These are phyloP conservation scores for Trichoderma sp. DNA, from an alignment of 2,329 filamentous ascomycete genomes.

Conservation along the genomic window DNA sequence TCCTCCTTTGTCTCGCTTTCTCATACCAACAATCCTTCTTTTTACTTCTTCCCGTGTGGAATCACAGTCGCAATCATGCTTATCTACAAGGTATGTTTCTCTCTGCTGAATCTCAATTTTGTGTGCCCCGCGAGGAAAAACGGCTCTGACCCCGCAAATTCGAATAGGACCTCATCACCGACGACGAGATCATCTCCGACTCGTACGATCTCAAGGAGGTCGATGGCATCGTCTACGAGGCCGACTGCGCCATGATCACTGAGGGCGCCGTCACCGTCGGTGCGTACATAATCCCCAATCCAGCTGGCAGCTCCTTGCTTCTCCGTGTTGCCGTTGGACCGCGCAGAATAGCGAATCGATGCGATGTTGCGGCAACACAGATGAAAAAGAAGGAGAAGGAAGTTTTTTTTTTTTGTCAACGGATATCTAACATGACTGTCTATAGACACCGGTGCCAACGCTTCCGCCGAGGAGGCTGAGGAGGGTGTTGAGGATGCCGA, in stretches of 20 bases:
- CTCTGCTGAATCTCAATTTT: not conserved
- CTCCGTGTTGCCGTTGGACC: not conserved
- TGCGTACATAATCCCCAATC: conserved; percentile 47
- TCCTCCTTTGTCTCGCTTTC: not conserved
- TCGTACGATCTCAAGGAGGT: conserved; percentile 82
- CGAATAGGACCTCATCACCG: conserved; percentile 79
- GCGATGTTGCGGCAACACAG: not conserved
- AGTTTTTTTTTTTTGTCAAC: rapidly evolving
- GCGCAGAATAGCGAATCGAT: not conserved
- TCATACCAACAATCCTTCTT: conserved; percentile 16
- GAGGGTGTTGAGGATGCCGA: conserved; percentile 70
- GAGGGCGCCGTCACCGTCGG: conserved; percentile 73
- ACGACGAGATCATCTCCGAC: conserved; percentile 96
- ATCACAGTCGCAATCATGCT: conserved; percentile 63
- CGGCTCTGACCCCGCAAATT: conserved; percentile 34
- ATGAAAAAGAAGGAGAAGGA: not conserved
- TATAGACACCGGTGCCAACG: conserved; percentile 88
- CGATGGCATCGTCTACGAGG: conserved; percentile 82
- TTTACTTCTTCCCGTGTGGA: conserved; percentile 21
- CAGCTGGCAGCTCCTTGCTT: not conserved
- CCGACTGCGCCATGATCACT: conserved; percentile 87
- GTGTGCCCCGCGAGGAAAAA: conserved; percentile 7
- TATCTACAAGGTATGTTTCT: conserved; percentile 65
- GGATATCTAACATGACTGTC: not conserved
- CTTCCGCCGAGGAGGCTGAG: conserved; percentile 87